Percentiles rank a stretch among this genome's conserved stretches.
Evolutionary conservation across 2,329 filamentous ascomycete species (phyloP).

Genomic region (Fusarium secorum): DNA sequence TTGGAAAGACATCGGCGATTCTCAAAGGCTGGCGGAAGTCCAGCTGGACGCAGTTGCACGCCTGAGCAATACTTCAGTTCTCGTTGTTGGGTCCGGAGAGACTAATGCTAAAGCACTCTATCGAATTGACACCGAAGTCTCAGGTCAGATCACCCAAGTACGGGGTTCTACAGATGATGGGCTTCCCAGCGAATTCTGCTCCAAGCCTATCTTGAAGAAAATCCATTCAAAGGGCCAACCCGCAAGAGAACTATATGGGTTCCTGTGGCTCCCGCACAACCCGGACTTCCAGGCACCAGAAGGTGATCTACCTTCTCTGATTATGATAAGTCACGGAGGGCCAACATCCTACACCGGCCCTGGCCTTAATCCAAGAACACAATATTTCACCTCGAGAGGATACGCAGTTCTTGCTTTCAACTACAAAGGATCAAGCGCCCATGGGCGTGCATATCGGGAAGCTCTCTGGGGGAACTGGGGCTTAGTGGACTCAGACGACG

Average conservation of each 20-base stretch:
- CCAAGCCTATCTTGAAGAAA: slow-evolving; percentile 45
- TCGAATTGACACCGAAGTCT: slow-evolving; percentile 43
- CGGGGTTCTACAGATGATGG: slow-evolving; percentile 46
- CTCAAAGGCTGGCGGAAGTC: slow-evolving; percentile 45
- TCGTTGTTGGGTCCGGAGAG: slow-evolving; percentile 50
- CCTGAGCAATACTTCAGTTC: slow-evolving; percentile 47
- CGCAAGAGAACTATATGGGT: slow-evolving; percentile 51
- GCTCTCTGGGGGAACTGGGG: slow-evolving; percentile 60
- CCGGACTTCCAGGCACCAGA: slow-evolving; percentile 50
- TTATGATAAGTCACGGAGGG: slow-evolving; percentile 61
- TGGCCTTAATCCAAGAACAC: slow-evolving; percentile 54
- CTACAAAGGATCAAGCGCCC: slow-evolving; percentile 60
- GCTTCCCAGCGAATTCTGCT: slow-evolving; percentile 46
- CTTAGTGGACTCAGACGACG: slow-evolving; percentile 59
- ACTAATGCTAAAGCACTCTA: slow-evolving; percentile 47
- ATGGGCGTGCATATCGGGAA: slow-evolving; percentile 59
- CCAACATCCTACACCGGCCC: slow-evolving; percentile 55
- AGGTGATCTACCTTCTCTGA: slow-evolving; percentile 55
- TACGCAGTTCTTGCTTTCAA: slow-evolving; percentile 61
- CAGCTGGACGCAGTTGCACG: slow-evolving; percentile 46
- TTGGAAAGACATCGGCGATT: slow-evolving; percentile 45
- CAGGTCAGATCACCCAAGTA: slow-evolving; percentile 41
- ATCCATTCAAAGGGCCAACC: slow-evolving; percentile 44
- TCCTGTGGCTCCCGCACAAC: slow-evolving; percentile 60
- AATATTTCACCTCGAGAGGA: slow-evolving; percentile 63